phyloP scores from a whole-genome alignment of 1,284 basidiomycete genomes.

The Porodaedalea pini region DNA sequence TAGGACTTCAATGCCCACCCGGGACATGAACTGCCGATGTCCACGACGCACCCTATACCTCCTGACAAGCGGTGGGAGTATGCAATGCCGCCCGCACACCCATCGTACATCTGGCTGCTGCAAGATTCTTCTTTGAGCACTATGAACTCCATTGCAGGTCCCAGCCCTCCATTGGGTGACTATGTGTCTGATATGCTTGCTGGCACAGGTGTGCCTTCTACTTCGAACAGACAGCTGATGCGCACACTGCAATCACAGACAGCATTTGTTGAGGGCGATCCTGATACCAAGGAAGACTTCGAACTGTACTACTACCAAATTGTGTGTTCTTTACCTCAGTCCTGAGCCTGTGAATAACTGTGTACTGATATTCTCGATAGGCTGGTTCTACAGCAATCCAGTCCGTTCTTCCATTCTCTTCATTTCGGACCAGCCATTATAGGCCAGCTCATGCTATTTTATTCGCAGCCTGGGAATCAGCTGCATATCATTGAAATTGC shows the following conservation, averaged over 20 bases:
- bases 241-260: constrained; percentile 35
- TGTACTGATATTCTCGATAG: constrained; percentile 21
- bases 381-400: constrained; percentile 33
- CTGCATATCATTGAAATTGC: constrained; percentile 38
- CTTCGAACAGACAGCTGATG: constrained; percentile 25
- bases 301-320: constrained; percentile 41
- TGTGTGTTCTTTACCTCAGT: constrained; percentile 27
- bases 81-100: neutral
- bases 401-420: constrained; percentile 14
- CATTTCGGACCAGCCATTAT: neutral
- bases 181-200: constrained; percentile 2
- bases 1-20: neutral
- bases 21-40: neutral
- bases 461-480: constrained; percentile 37
- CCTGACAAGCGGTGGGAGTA: neutral
- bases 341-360: neutral
- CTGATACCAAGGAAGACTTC: constrained; percentile 27
- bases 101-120: constrained; percentile 7
- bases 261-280: constrained; percentile 38
- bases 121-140: constrained; percentile 7
- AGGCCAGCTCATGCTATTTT: constrained; percentile 23
- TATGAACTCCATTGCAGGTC: neutral
- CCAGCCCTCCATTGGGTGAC: neutral
- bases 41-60: constrained; percentile 1
- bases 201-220: neutral